These are phyloP conservation scores for Botrytis deweyae DNA, from an alignment of 2,329 filamentous ascomycete genomes.

Conservation along the genomic window DNA sequence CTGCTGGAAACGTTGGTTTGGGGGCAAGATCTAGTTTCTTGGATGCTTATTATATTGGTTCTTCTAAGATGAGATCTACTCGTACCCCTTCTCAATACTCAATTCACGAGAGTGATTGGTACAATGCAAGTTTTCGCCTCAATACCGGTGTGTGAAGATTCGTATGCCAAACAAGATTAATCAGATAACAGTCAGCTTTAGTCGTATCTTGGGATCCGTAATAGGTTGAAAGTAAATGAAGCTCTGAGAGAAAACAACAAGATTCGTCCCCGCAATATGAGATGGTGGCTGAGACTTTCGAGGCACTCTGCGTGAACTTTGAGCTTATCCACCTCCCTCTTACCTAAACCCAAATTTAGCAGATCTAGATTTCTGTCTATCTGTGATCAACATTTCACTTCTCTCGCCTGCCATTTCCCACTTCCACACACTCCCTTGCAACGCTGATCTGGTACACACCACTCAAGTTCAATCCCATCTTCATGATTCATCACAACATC, in stretches of 20 bases:
- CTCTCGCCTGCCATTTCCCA: background rate
- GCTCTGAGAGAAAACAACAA: background rate
- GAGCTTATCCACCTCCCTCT: background rate
- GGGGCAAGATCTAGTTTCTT: slow-evolving; percentile 1
- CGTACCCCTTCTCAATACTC: background rate
- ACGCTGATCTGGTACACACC: slow-evolving; percentile 5
- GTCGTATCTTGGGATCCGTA: background rate
- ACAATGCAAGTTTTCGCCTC: slow-evolving; percentile 6
- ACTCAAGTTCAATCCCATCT: background rate
- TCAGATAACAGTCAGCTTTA: slow-evolving; percentile 5
- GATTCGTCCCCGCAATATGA: slow-evolving; percentile 8
- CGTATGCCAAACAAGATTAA: background rate
- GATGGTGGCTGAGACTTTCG: slow-evolving; percentile 2
- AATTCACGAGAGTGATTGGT: slow-evolving; percentile 8
- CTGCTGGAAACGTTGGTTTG: slow-evolving; percentile 14
- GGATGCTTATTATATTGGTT: slow-evolving; percentile 7
- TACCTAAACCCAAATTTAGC: background rate
- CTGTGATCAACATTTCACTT: background rate
- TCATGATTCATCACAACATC: background rate
- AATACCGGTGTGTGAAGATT: slow-evolving; percentile 15
- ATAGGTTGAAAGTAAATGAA: background rate
- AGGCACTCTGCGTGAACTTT: slow-evolving; percentile 1
- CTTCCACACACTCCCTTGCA: background rate
- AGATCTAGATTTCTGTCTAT: slow-evolving; percentile 10
- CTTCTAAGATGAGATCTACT: background rate